A percentile compares a stretch with the other conserved stretches of the same genome.
Evolutionary conservation across 2,329 filamentous ascomycete genomes (phyloP).

Genomic region (Nannizziopsis barbatae): DNA sequence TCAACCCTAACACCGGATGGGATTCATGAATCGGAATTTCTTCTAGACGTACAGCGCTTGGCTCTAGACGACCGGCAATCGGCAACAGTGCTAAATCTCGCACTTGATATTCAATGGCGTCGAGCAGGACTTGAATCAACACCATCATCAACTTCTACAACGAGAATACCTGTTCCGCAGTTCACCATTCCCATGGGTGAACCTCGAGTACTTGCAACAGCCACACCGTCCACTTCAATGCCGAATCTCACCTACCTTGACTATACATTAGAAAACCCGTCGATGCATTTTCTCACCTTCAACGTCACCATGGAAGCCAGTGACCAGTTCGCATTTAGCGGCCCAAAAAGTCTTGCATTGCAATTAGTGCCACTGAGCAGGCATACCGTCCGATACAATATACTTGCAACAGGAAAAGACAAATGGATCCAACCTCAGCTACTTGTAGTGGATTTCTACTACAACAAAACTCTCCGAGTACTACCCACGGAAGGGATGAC

Average conservation of each 20-base stretch:
- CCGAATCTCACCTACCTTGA: conserved; percentile 37
- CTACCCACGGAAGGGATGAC: conserved; percentile 62
- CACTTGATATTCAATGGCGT: conserved; percentile 66
- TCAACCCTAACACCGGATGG: conserved; percentile 51
- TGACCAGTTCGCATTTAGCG: conserved; percentile 86
- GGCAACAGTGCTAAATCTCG: conserved; percentile 57
- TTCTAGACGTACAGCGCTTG: conserved; percentile 61
- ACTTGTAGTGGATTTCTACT: conserved; percentile 78
- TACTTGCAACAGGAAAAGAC: conserved; percentile 55
- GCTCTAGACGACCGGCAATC: conserved; percentile 72
- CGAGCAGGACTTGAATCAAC: conserved; percentile 35
- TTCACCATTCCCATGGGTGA: conserved; percentile 73
- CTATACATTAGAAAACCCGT: conserved; percentile 83
- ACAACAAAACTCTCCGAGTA: conserved; percentile 77
- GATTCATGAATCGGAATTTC: conserved; percentile 61
- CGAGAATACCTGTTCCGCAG: conserved; percentile 63
- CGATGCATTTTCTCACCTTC: conserved; percentile 88
- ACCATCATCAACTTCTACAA: conserved; percentile 44
- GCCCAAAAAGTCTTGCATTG: conserved; percentile 66
- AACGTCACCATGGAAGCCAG: conserved; percentile 83
- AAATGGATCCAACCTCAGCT: conserved; percentile 62
- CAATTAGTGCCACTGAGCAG: conserved; percentile 75
- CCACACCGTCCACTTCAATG: conserved; percentile 26
- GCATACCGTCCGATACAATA: conserved; percentile 58
- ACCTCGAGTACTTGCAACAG: conserved; percentile 62